Percentiles rank a stretch among this genome's conserved stretches.
phyloP scores from a whole-genome alignment of 805 yeast genomes.

The Wickerhamomyces rabaulensis region DNA sequence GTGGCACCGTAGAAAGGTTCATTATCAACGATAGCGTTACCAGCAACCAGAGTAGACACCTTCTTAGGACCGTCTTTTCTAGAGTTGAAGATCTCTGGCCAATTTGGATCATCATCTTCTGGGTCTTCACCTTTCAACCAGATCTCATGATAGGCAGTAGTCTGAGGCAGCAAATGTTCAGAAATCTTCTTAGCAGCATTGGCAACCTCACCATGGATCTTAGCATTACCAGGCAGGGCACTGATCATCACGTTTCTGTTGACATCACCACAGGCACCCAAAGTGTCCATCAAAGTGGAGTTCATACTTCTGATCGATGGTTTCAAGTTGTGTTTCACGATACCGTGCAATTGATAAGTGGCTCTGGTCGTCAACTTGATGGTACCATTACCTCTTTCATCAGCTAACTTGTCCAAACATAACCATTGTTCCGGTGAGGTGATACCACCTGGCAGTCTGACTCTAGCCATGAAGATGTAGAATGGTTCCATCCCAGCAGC shows the following conservation, averaged over 20 bases:
- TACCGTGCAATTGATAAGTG: slow-evolving; percentile 93
- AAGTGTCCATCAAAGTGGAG: slow-evolving; percentile 82
- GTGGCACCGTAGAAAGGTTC: slow-evolving; percentile 88
- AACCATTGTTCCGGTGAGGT: slow-evolving; percentile 89
- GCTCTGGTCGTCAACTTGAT: slow-evolving; percentile 95
- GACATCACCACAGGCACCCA: slow-evolving; percentile 98
- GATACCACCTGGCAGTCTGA: slow-evolving; percentile 89
- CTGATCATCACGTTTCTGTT: slow-evolving; percentile 92
- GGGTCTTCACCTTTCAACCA: slow-evolving; percentile 89
- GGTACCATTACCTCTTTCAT: slow-evolving; percentile 85
- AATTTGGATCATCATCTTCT: slow-evolving; percentile 57
- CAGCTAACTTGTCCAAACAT: slow-evolving; percentile 74
- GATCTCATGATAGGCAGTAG: slow-evolving; percentile 95
- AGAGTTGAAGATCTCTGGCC: slow-evolving; percentile 55
- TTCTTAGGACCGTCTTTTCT: slow-evolving; percentile 74
- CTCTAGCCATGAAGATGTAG: slow-evolving; percentile 94
- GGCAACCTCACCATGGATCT: slow-evolving; percentile 72
- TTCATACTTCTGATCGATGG: slow-evolving; percentile 93
- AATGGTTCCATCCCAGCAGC: slow-evolving; percentile 93
- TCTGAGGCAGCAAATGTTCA: slow-evolving; percentile 79
- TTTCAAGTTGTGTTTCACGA: slow-evolving; percentile 83
- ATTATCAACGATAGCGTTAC: slow-evolving; percentile 71
- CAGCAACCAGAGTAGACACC: slow-evolving; percentile 80
- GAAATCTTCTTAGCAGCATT: slow-evolving; percentile 60
- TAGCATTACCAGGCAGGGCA: slow-evolving; percentile 83